These are phyloP conservation scores for Ustilago tritici DNA, from an alignment of 1,284 basidiomycete species.

Conservation along the genomic window DNA sequence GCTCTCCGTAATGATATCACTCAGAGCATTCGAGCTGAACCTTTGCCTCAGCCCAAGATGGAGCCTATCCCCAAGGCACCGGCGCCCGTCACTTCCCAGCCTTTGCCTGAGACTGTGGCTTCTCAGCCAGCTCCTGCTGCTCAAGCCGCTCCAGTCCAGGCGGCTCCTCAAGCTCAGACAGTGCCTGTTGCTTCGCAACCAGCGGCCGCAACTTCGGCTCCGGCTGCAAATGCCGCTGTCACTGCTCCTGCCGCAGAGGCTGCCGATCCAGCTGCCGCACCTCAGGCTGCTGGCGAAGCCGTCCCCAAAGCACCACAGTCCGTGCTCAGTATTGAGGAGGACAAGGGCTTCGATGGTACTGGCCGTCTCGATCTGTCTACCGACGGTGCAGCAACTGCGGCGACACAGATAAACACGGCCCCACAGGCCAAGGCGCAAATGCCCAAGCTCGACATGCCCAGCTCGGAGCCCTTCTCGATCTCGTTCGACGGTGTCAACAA, in stretches of 20 bases:
- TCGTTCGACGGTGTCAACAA: conserved; percentile 36
- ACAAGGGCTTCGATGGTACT: conserved; percentile 63
- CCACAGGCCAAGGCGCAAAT: conserved; percentile 35
- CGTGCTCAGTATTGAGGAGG: conserved; percentile 57
- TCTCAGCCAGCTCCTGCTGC: conserved; percentile 14
- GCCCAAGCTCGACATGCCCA: conserved; percentile 63
- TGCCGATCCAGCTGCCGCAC: not conserved
- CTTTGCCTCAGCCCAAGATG: conserved; percentile 45
- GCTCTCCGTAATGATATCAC: conserved; percentile 46
- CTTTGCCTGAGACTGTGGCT: conserved; percentile 29
- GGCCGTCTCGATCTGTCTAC: conserved; percentile 54
- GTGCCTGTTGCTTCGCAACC: not conserved
- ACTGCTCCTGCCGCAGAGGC: not conserved
- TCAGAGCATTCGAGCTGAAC: conserved; percentile 39
- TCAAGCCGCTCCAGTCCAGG: not conserved
- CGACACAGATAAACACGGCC: not conserved
- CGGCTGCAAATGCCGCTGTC: not conserved
- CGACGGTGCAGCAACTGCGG: conserved; percentile 3
- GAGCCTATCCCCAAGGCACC: conserved; percentile 54
- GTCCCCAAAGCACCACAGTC: conserved; percentile 28
- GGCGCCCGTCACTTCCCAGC: conserved; percentile 40
- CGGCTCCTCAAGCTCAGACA: conserved; percentile 6
- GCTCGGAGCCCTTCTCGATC: conserved; percentile 61
- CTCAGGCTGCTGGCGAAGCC: not conserved
- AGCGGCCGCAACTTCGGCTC: conserved; percentile 6